Evolutionary conservation across 257 asterid genomes (phyloP), one percentile per base, ranked within the genome.

Genomic region (Voacanga thouarsii): DNA sequence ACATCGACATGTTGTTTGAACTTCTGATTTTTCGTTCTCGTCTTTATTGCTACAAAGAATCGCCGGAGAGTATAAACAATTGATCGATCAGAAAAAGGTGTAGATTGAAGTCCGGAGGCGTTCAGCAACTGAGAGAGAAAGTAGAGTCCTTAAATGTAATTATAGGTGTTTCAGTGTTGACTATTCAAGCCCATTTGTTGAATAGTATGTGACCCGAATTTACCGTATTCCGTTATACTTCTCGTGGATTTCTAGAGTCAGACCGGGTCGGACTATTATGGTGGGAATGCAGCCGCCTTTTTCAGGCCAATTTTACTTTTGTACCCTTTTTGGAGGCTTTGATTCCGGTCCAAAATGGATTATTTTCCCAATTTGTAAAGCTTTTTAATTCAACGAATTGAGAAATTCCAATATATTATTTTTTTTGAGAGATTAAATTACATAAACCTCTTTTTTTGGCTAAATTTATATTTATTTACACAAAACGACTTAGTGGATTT

Each of bases 1-100:
- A 88, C 82, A 86, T 88, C 77, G 94, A 88, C 91, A 88, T 88
- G 53, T 37, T 80, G 43, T 24, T 43, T 73, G 47, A 65, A 72
- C 56, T 43, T 50, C 59, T 8, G 14, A n/a, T n/a, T n/a, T n/a
- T 55, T n/a, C 15, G 26, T 5, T 44, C 74, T 47, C 74, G 14
- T 21, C 41, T 72, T 72, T 49, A 50, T 3, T 3, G n/a, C 9
- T 24, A 14, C 30, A 28, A 71, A 37, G 50, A 39, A 26, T 50
- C 26, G 18, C 45, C 44, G 76, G 64, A 72, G 59, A 75, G 3
- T 5, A 23, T 37, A 72, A 51, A 24, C 2, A 56, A 66, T 24
- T 72, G 47, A 72, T 39, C 74, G 77, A 78, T 80, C 79, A 63
- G 80, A 53, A 33, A 78, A 80, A 73, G 77, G 78, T 45, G 50